Evolutionary conservation across 176 grass and related monocot genomes (phyloP), one percentile per base, ranked within the genome.

Genomic region (Tuctoria greenei): DNA sequence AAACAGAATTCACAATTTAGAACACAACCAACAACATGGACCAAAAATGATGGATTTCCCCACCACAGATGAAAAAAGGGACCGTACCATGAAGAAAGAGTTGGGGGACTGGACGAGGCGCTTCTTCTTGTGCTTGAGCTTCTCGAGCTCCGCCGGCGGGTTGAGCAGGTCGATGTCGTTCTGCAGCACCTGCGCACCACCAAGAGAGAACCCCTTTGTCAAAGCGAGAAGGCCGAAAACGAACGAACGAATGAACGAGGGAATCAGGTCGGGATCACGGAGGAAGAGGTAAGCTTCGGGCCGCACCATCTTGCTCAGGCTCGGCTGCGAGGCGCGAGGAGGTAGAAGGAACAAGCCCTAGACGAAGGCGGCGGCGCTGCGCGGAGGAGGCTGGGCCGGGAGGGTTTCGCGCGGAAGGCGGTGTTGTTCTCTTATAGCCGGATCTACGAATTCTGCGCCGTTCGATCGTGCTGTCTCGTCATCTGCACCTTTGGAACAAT

Each of bases 91-190:
- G 79, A 93, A 93, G 57, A 93, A 93, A 2, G 91, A 93, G 36
- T 93, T 93, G n/a, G 91, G 91, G 43, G 91, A 93, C 73, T 93
- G 91, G 59, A 93, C 91, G 37, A 93, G 91, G 66, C 91, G 88
- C 85, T 93, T 94, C 88, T 90, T 90, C 78, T 94, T 94, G 88
- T 94, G 91, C 88, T 90, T 94, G 64, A 55, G 89, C 82, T 94
- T 94, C 85, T 94, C 91, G 40, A 94, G 82, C 51, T 94, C 91
- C 45, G 85, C 82, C 18, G 91, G 91, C 20, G 91, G 91, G 82
- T 94, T 88, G 61, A 94, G 91, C 12, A 94, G 88, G 70, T 94
- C 91, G 80, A 94, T 91, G 83, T 94, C 91, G 82, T 94, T 94
- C 83, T 81, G 82, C 8, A 94, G 88, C 67, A 87, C 88, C 91